Base-by-base conservation (phyloP, 352 stramenopile genomes). In the Globisporangium nagaii region DNA sequence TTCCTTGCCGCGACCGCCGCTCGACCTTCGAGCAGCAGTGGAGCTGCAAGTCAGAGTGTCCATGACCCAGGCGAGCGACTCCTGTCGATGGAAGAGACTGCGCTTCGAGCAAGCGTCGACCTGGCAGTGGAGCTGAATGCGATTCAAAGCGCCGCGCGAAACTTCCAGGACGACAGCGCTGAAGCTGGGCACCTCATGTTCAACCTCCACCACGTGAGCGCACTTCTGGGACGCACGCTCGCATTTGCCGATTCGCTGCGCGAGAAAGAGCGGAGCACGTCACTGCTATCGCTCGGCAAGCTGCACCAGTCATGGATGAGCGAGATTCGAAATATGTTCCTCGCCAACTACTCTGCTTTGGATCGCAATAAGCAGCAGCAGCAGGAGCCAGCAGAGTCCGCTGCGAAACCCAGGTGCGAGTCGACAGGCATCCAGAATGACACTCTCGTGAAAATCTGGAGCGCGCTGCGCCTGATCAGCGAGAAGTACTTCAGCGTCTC, bases 401-500 rank as follows among this genome's bases (percentile, higher is more conserved):
- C 3, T 17, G 8, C 19, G 19, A 8, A 17, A 12, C 12, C 13
- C 0, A 46, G 36, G 3, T 19, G 8, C 1, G 15, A 37, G n/a
- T n/a, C n/a, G n/a, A n/a, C n/a, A n/a, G n/a, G n/a, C n/a, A n/a
- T n/a, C n/a, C n/a, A n/a, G n/a, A 28, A 36, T 28, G 61, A 76
- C 0, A 32, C 62, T 8, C 46, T 53, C 19, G 70, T 67, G 27
- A 76, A 74, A 42, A 20, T 77, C 4, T 71, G 59, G 56, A 37
- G 11, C 5, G 30, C 66, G 39, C 20, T 82, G 17, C 71, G 60
- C 5, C 54, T 67, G 22, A 44, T 75, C 2, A 80, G 75, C 10
- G 77, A 88, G 32, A 88, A 88, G 42, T 80, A 88, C 49, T 88
- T 88, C 39, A 88, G 77, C 27, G 77, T 82, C 3, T 63, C 75